Evolutionary conservation across 176 grass and related monocot genomes (phyloP).

Genomic region (Carex scoparia): DNA sequence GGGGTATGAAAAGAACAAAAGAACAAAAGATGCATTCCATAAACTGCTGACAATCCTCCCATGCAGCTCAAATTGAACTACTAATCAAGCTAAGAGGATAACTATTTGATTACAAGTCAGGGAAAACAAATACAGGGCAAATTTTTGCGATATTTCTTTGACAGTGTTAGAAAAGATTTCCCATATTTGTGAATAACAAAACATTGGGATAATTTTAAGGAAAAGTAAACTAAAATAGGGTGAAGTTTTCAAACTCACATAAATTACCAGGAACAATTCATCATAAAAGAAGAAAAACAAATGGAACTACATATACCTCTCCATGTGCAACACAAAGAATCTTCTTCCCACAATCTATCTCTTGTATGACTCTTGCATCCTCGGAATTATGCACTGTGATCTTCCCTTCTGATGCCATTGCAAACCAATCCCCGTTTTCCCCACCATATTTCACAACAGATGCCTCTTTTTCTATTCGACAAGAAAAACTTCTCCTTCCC

Average conservation of each 20-base stretch:
- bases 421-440: slow-evolving; percentile 40
- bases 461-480: slow-evolving; percentile 55
- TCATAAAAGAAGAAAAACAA: neutral
- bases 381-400: slow-evolving; percentile 62
- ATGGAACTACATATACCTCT: slow-evolving; percentile 45
- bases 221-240: neutral
- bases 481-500: slow-evolving; percentile 59
- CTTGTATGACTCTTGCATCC: slow-evolving; percentile 72
- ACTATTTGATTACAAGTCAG: neutral
- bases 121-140: neutral
- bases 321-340: slow-evolving; percentile 50
- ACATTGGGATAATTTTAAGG: neutral
- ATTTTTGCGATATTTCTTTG: neutral
- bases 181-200: neutral
- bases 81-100: neutral
- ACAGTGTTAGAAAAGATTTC: neutral
- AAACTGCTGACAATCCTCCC: neutral
- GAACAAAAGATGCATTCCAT: neutral
- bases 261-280: neutral
- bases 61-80: neutral
- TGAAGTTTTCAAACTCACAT: neutral
- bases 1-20: neutral
- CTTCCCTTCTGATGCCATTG: slow-evolving; percentile 45
- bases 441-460: slow-evolving; percentile 38
- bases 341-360: slow-evolving; percentile 46